phyloP scores from a whole-genome alignment of 148 eudicot genomes.

The Fagopyrum tataricum region DNA sequence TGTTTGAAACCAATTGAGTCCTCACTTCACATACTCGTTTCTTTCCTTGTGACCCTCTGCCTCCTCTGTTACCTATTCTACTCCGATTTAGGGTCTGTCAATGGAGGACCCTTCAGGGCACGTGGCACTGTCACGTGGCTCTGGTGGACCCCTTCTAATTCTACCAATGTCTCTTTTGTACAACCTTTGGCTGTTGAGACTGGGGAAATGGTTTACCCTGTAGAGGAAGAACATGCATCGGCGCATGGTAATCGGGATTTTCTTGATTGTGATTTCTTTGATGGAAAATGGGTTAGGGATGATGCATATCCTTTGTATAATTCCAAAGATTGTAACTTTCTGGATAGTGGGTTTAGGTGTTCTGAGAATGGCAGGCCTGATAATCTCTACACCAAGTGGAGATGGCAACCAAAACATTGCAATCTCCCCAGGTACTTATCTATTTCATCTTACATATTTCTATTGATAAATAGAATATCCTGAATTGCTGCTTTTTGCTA shows the following conservation, averaged over 20 bases:
- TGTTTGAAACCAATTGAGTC: conserved; percentile 1
- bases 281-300: conserved; percentile 96
- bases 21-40: not conserved
- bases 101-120: not conserved
- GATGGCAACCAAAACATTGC: conserved; percentile 91
- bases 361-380: conserved; percentile 79
- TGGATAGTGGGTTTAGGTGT: conserved; percentile 84
- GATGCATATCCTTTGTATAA: conserved; percentile 71
- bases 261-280: conserved; percentile 56
- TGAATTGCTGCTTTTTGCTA: too few relatives aligned
- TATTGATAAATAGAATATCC: too few relatives aligned
- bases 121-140: not conserved
- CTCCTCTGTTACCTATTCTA: conserved; percentile 4
- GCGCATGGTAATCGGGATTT: not conserved
- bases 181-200: not conserved
- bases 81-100: not conserved
- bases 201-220: not conserved
- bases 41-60: not conserved
- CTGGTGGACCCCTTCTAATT: not conserved
- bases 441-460: not conserved
- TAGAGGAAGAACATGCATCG: not conserved
- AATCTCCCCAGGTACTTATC: conserved; percentile 68
- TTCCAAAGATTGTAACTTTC: conserved; percentile 58
- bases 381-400: conserved; percentile 67
- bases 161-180: not conserved